Evolutionary conservation across 768 basidiomycete species (phyloP), one percentile per base, ranked within the genome.

Genomic region (Mrakia hoshinonis): DNA sequence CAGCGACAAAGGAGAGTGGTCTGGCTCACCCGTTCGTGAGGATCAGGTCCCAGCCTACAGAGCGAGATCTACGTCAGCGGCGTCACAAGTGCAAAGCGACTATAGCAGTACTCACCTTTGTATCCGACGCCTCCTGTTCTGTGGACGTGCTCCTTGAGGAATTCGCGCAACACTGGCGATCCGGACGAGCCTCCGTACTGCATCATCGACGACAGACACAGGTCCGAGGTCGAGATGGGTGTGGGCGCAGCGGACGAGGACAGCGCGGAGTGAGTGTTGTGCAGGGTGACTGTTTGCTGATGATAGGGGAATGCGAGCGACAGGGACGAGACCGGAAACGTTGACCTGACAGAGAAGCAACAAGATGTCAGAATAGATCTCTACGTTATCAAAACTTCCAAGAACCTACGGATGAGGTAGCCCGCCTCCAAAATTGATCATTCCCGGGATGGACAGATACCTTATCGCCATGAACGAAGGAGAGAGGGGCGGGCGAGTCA

Each of bases 341-440:
- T 72, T 47, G 65, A 67, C 7, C 52, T 52, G 29, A 46, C 29
- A 4, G 63, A 36, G 9, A 13, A 34, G 52, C 36, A 31, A 49
- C 49, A 1, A 9, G 24, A 49, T 6, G 31, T 11, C 26, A 34
- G 54, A 20, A 24, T 38, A 18, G 49, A 46, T 22, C 39, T 38
- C 3, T 11, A 15, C 31, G 6, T 22, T 18, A 47, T 38, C 18
- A n/a, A 39, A 22, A 34, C 4, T 55, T 47, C 39, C 4, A 15
- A 39, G 52, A n/a, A n/a, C 10, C 10, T 1, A 66, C 51, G 67
- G 71, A 48, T 67, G 67, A 13, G 67, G 67, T 24, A 72, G n/a
- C 31, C 71, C 71, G 18, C 71, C 71, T 13, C 71, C 71, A 26
- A 72, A 72, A 5, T 46, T 61, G 34, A 72, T 72, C 22, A 67